Evolutionary conservation across 805 yeast genomes (phyloP).

Genomic region (Metschnikowia colocasiae): DNA sequence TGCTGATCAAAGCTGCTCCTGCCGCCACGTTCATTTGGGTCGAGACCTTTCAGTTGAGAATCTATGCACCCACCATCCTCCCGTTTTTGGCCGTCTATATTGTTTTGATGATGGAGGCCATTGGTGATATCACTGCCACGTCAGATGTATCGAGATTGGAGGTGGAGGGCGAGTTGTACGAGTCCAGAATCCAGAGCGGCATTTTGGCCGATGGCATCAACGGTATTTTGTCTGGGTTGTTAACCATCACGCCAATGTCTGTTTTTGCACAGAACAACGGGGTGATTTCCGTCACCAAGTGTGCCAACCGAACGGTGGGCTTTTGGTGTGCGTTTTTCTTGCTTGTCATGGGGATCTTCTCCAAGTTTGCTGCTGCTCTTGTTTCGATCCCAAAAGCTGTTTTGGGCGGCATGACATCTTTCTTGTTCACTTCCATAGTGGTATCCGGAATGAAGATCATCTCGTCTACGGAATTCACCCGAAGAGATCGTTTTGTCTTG

Average conservation of each 20-base stretch:
- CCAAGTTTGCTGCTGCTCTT: slow-evolving; percentile 13
- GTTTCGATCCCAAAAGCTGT: slow-evolving; percentile 18
- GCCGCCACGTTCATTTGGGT: slow-evolving; percentile 86
- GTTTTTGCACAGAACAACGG: slow-evolving; percentile 94
- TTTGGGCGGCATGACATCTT: slow-evolving; percentile 85
- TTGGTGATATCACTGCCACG: slow-evolving; percentile 92
- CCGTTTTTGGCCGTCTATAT: slow-evolving; percentile 81
- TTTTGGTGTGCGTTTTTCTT: slow-evolving; percentile 12
- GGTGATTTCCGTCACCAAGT: slow-evolving; percentile 84
- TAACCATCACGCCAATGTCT: slow-evolving; percentile 81
- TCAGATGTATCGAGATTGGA: slow-evolving; percentile 83
- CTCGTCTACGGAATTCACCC: slow-evolving; percentile 56
- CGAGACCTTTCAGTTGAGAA: slow-evolving; percentile 66
- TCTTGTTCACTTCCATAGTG: slow-evolving; percentile 71
- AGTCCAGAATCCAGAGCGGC: slow-evolving; percentile 91
- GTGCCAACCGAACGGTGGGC: slow-evolving; percentile 39
- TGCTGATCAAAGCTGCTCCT: slow-evolving; percentile 66
- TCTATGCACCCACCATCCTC: slow-evolving; percentile 80
- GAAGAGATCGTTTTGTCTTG: slow-evolving; percentile 70
- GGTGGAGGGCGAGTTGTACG: slow-evolving; percentile 79
- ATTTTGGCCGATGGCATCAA: slow-evolving; percentile 84
- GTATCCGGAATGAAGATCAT: slow-evolving; percentile 71
- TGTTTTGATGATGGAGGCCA: slow-evolving; percentile 85
- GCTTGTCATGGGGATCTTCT: slow-evolving; percentile 13
- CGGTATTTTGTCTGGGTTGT: slow-evolving; percentile 71